These are phyloP conservation scores for Sophora flavescens DNA, from an alignment of 306 rosid species.

Conservation along the genomic window DNA sequence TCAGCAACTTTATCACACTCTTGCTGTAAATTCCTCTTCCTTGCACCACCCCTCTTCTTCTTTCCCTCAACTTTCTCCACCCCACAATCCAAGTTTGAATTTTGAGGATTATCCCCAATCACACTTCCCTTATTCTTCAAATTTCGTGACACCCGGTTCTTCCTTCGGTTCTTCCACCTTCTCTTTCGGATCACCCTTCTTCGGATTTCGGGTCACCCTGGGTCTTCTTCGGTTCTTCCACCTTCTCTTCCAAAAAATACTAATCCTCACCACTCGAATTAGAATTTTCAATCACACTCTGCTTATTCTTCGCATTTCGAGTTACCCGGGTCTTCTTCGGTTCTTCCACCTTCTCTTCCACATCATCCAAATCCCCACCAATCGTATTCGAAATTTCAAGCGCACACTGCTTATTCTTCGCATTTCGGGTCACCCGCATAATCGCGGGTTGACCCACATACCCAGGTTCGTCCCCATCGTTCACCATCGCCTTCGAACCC, in stretches of 20 bases:
- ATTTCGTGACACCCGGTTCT: background rate
- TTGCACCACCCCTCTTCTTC: conserved; percentile 42
- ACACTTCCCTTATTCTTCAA: background rate
- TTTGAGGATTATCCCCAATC: conserved; percentile 36
- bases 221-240: background rate
- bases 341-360: conserved; percentile 26
- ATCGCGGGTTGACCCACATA: conserved; percentile 15
- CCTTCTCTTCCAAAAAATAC: background rate
- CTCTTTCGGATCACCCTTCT: background rate
- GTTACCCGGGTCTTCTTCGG: background rate
- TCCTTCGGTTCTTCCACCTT: no score
- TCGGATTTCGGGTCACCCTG: background rate
- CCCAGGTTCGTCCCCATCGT: conserved; percentile 16
- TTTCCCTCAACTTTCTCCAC: conserved; percentile 50
- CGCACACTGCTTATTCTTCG: background rate
- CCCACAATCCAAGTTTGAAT: conserved; percentile 40
- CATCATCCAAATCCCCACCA: background rate
- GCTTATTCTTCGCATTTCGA: background rate
- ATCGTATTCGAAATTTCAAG: background rate
- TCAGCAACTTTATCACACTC: conserved; percentile 36
- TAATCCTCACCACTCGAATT: background rate
- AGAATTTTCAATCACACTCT: conserved; percentile 14
- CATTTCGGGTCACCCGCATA: background rate
- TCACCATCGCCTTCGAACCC: conserved; percentile 26
- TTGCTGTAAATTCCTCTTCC: conserved; percentile 47